phyloP scores from a whole-genome alignment of 2,329 filamentous ascomycete species.

The Venturia pyrina region DNA sequence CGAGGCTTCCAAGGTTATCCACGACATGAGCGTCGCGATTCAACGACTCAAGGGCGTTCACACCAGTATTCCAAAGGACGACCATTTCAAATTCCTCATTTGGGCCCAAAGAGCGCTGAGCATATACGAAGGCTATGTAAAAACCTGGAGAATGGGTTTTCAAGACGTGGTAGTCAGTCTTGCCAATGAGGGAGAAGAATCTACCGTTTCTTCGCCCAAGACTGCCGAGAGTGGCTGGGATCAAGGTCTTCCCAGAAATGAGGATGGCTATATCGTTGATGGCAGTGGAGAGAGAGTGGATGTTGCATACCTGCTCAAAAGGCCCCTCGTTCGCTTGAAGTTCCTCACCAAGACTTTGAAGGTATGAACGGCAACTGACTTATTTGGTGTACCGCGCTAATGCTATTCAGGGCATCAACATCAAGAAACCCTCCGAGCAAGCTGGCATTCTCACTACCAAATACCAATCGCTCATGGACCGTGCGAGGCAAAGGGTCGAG shows the following conservation, averaged over 20 bases:
- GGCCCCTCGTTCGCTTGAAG: slow-evolving; percentile 79
- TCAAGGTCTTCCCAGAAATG: slow-evolving; percentile 46
- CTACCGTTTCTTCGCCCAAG: slow-evolving; percentile 36
- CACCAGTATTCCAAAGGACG: slow-evolving; percentile 64
- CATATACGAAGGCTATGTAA: slow-evolving; percentile 77
- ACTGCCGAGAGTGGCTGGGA: slow-evolving; percentile 36
- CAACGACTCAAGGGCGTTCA: slow-evolving; percentile 77
- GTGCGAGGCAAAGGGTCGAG: slow-evolving; percentile 62
- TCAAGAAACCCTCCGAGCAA: slow-evolving; percentile 43
- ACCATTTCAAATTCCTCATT: slow-evolving; percentile 59
- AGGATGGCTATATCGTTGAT: slow-evolving; percentile 53
- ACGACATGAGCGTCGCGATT: slow-evolving; percentile 85
- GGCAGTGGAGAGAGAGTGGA: slow-evolving; percentile 82
- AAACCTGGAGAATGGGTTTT: slow-evolving; percentile 85
- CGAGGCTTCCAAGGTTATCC: slow-evolving; percentile 71
- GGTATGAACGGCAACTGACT: slow-evolving; percentile 31
- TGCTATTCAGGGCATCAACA: slow-evolving; percentile 42
- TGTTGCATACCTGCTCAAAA: slow-evolving; percentile 83
- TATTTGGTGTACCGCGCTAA: slow-evolving; percentile 22
- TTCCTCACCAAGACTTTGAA: slow-evolving; percentile 77
- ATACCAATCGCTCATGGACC: slow-evolving; percentile 65
- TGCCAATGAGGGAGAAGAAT: slow-evolving; percentile 58
- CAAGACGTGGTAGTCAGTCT: slow-evolving; percentile 91
- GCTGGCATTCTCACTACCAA: slow-evolving; percentile 48
- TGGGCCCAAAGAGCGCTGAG: slow-evolving; percentile 75